Conservation (phyloP, 306 rosid genomes). For the Luffa acutangula region DNA sequence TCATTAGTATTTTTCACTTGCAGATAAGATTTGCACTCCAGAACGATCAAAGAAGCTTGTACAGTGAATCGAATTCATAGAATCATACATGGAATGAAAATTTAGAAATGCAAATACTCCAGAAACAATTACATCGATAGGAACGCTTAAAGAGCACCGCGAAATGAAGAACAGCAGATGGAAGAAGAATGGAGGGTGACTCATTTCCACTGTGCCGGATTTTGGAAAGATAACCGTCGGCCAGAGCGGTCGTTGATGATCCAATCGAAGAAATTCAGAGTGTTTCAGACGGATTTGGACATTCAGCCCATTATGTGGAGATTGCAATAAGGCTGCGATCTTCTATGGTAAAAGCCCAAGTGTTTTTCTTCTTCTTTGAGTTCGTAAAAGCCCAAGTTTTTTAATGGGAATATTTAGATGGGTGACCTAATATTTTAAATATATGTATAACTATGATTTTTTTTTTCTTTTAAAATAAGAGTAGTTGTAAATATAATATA, state of each 20-base stretch:
- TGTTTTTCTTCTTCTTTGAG: neutral
- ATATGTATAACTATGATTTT: too few species aligned
- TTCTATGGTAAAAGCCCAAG: neutral
- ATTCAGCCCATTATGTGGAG: neutral
- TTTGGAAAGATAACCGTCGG: neutral
- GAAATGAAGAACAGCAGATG: neutral
- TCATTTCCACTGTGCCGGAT: neutral
- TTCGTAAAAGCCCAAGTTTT: neutral
- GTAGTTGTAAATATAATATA: too few species aligned
- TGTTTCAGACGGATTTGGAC: neutral
- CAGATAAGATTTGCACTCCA: neutral
- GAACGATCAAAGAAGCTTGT: neutral
- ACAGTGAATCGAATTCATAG: neutral
- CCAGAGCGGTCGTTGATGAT: neutral
- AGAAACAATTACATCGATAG: neutral
- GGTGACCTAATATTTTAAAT: too few species aligned
- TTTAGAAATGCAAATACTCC: neutral
- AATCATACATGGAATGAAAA: neutral
- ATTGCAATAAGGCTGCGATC: too few species aligned
- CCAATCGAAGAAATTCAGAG: neutral
- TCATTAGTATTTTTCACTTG: neutral
- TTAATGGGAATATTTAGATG: neutral
- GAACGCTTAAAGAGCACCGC: neutral
- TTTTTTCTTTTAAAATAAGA: too few species aligned
- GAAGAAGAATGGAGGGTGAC: neutral